phyloP scores from a whole-genome alignment of 2,329 filamentous ascomycete species.

The Alternaria metachromatica region DNA sequence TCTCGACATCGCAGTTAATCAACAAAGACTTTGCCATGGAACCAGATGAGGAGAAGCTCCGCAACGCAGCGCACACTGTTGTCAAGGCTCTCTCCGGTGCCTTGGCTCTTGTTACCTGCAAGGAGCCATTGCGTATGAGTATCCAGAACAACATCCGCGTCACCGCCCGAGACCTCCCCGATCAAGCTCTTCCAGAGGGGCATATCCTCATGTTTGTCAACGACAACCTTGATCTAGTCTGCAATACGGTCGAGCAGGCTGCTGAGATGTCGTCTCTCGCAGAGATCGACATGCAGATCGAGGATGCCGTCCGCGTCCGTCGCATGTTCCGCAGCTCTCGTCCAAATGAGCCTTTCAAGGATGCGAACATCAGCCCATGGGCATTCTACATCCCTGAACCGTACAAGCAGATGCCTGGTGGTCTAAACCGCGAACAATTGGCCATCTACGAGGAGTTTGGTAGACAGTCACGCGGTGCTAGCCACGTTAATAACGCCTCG shows the following conservation, averaged over 20 bases:
- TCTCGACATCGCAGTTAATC: conserved; percentile 93
- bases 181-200: conserved; percentile 84
- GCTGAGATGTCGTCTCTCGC: conserved; percentile 91
- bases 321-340: conserved; percentile 76
- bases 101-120: conserved; percentile 95
- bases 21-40: conserved; percentile 97
- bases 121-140: conserved; percentile 93
- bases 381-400: conserved; percentile 92
- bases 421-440: conserved; percentile 89
- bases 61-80: conserved; percentile 88
- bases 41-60: conserved; percentile 83
- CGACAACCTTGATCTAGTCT: conserved; percentile 92
- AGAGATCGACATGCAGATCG: conserved; percentile 94
- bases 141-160: conserved; percentile 98
- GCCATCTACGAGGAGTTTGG: conserved; percentile 97
- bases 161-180: conserved; percentile 68
- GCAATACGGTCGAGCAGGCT: conserved; percentile 91
- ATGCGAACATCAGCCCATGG: conserved; percentile 84
- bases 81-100: conserved; percentile 94
- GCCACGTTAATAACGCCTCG: conserved; percentile 62
- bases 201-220: conserved; percentile 99
- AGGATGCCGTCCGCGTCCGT: conserved; percentile 77
- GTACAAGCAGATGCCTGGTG: conserved; percentile 82
- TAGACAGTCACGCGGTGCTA: conserved; percentile 75
- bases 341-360: conserved; percentile 84